Evolutionary conservation across 441 rosid genomes (phyloP).

Genomic region (Populus hybrid): DNA sequence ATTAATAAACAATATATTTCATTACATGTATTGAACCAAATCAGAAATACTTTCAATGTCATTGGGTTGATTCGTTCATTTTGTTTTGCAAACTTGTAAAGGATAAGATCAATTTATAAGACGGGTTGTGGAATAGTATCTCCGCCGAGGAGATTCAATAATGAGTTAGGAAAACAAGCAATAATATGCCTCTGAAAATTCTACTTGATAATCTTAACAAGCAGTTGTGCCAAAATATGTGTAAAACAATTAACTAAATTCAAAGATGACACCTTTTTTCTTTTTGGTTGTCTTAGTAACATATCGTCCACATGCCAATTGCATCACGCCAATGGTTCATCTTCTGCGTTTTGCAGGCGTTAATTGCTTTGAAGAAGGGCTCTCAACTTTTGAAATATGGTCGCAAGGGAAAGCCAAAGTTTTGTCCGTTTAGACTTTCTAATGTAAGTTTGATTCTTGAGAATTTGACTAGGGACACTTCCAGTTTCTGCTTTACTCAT

Average conservation of each 20-base stretch:
- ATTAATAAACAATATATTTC: neutral
- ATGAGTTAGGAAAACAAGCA: neutral
- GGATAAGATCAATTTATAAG: neutral
- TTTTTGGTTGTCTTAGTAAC: neutral
- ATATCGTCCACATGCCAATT: neutral
- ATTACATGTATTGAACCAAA: neutral
- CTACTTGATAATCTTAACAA: neutral
- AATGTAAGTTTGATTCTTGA: slow-evolving; percentile 50
- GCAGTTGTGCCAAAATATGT: neutral
- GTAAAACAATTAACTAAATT: neutral
- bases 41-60: neutral
- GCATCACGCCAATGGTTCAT: neutral
- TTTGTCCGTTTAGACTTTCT: slow-evolving; percentile 89
- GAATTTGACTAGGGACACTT: slow-evolving; percentile 11
- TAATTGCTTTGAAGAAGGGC: slow-evolving; percentile 87
- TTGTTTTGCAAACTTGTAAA: neutral
- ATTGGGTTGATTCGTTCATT: neutral
- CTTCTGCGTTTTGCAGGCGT: slow-evolving; percentile 50
- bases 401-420: slow-evolving; percentile 96
- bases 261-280: no score
- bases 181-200: neutral
- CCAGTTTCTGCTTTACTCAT: slow-evolving; percentile 4
- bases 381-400: slow-evolving; percentile 93
- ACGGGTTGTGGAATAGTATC: neutral
- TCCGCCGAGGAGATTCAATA: neutral